Conservation (phyloP, 805 yeast species). For the Metschnikowia vanudenii region DNA sequence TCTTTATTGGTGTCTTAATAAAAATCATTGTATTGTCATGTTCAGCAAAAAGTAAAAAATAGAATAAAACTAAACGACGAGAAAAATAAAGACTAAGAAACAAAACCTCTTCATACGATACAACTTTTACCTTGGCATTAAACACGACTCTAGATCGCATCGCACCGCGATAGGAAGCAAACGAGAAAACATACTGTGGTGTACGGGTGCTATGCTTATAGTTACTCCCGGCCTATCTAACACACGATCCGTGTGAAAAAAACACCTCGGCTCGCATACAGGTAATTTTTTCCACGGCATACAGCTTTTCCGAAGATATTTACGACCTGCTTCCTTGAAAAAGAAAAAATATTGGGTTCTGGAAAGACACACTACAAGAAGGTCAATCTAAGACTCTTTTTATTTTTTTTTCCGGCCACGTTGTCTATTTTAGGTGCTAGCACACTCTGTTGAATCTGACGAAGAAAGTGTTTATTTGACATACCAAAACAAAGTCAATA, state of each 20-base stretch:
- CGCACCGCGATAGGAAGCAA: not conserved
- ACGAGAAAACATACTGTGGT: conserved; percentile 1
- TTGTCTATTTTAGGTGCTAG: not conserved
- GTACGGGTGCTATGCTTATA: conserved; percentile 4
- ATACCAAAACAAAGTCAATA: not conserved
- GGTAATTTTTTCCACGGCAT: conserved; percentile 7
- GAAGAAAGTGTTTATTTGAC: not conserved
- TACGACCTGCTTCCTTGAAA: not conserved
- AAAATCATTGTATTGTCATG: too few relatives aligned
- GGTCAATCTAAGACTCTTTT: conserved; percentile 12
- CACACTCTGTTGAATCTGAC: not conserved
- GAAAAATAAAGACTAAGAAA: too few relatives aligned
- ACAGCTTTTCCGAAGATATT: not conserved
- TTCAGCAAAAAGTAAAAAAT: too few relatives aligned
- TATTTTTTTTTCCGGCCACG: not conserved
- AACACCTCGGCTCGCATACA: conserved; percentile 11
- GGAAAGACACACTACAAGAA: conserved; percentile 3
- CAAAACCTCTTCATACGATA: too few relatives aligned
- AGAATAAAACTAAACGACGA: too few relatives aligned
- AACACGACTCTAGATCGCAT: too few relatives aligned
- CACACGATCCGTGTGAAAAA: conserved; percentile 7
- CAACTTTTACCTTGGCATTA: too few relatives aligned
- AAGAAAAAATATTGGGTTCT: not conserved
- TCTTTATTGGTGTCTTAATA: too few relatives aligned
- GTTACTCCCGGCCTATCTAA: not conserved